Base-by-base conservation (phyloP, 1,284 basidiomycete species). In the Ganoderma boninense region DNA sequence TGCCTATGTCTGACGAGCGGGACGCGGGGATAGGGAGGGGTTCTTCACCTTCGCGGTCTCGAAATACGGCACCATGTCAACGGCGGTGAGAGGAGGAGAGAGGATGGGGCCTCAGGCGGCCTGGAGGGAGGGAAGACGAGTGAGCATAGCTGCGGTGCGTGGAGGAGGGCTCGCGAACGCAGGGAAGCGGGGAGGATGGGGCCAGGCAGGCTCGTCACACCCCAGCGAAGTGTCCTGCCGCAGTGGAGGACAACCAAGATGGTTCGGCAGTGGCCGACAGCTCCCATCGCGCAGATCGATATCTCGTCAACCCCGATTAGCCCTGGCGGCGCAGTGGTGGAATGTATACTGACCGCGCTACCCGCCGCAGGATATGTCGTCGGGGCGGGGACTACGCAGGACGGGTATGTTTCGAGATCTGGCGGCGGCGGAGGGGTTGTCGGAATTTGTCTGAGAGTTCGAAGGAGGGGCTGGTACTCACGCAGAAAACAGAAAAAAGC, bases 31-130 rank as follows among this genome's bases (percentile, higher is more conserved):
- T 69, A 72, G 67, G 54, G 69, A 70, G 73, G 69, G 35, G 54
- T 65, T 44, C 67, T 66, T 71, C 78, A 89, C 95, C 81, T 91
- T 92, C 72, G 95, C 91, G 13, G 92, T 93, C 81, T 96, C 93
- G 78, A 96, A 96, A 81, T 95, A 93, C 29, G 95, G 95, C 63
- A 83, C 71, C 87, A 89, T 89, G 64, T 62, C 65, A 61, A 23
- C 46, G 62, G 62, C 46, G 56, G 61, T 57, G 65, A 63, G 63
- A 64, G 59, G 32, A 32, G 20, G 46, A 20, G 49, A 16, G 43
- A 46, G 20, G 6, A 20, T 35, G 42, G 38, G 26, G 18, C 5
- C 2, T 42, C 40, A 40, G 29, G 66, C n/a, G 23, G 38, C 44
- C 52, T 59, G 29, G 43, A 29, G 52, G 14, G 57, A 46, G 32